Conservation (phyloP, 2,329 filamentous ascomycete genomes). For the Aphanoascus verrucosus region DNA sequence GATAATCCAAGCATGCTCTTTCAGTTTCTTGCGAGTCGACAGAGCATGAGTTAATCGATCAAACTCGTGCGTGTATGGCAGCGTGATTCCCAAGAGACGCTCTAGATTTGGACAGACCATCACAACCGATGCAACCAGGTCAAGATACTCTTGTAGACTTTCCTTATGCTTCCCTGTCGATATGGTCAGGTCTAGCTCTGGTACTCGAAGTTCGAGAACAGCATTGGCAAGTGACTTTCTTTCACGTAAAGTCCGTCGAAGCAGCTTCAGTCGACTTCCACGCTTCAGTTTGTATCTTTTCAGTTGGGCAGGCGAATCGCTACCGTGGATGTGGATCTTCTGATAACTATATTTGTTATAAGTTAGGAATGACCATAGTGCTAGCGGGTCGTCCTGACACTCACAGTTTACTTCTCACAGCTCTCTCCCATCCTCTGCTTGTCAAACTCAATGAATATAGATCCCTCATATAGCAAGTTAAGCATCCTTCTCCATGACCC, state of each 20-base stretch:
- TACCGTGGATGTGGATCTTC: constrained; percentile 39
- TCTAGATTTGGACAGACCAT: constrained; percentile 50
- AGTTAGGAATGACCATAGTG: not conserved
- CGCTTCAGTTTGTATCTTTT: constrained; percentile 42
- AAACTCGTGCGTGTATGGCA: constrained; percentile 44
- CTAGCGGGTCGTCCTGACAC: constrained; percentile 12
- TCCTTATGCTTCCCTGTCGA: constrained; percentile 29
- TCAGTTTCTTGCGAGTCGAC: constrained; percentile 44
- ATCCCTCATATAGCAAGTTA: constrained; percentile 46
- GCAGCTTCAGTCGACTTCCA: constrained; percentile 42
- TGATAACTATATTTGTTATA: constrained; percentile 35
- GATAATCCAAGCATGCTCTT: constrained; percentile 48
- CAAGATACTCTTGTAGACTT: constrained; percentile 41
- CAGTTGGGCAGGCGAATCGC: constrained; percentile 37
- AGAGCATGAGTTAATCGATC: constrained; percentile 47
- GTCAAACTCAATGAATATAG: constrained; percentile 44
- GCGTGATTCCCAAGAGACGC: constrained; percentile 42
- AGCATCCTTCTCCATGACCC: constrained; percentile 31
- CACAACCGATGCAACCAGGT: constrained; percentile 46
- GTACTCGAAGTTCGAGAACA: constrained; percentile 45
- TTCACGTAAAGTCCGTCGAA: constrained; percentile 46
- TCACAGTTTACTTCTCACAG: constrained; percentile 43
- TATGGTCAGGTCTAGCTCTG: constrained; percentile 37
- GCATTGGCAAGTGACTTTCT: constrained; percentile 41
- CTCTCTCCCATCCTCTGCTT: constrained; percentile 47